phyloP scores from a whole-genome alignment of 2,329 filamentous ascomycete genomes.

The Fusarium clavum region DNA sequence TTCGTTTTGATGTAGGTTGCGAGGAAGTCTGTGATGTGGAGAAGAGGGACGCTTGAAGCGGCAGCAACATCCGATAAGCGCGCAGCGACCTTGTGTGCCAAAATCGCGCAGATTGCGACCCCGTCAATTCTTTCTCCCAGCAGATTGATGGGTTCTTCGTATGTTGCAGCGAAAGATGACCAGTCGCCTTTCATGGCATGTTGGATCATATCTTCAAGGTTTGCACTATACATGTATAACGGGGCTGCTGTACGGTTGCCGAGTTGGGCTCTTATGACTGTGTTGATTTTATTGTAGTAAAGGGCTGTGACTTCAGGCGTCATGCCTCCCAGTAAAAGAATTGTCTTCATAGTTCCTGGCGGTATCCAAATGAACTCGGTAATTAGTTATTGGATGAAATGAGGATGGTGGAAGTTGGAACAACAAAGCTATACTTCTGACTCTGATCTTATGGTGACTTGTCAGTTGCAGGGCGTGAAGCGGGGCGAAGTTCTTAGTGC shows the following conservation, averaged over 20 bases:
- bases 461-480: neutral
- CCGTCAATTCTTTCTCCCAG: neutral
- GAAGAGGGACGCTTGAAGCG: neutral
- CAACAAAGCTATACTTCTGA: neutral
- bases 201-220: conserved; percentile 10
- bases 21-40: neutral
- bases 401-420: neutral
- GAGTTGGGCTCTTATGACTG: neutral
- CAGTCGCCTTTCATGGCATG: conserved; percentile 1
- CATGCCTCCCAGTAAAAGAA: conserved; percentile 10
- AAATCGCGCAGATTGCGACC: neutral
- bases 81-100: conserved; percentile 6
- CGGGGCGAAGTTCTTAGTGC: neutral
- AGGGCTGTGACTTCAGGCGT: conserved; percentile 2
- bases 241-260: neutral
- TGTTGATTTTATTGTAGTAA: conserved; percentile 2
- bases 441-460: neutral
- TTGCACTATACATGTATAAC: conserved; percentile 6
- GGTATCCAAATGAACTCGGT: no score
- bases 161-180: neutral
- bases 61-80: neutral
- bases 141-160: neutral
- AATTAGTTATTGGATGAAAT: no score
- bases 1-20: neutral
- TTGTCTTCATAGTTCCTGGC: neutral